phyloP scores from a whole-genome alignment of 345 rosid genomes.

The Eucalyptus marginata region DNA sequence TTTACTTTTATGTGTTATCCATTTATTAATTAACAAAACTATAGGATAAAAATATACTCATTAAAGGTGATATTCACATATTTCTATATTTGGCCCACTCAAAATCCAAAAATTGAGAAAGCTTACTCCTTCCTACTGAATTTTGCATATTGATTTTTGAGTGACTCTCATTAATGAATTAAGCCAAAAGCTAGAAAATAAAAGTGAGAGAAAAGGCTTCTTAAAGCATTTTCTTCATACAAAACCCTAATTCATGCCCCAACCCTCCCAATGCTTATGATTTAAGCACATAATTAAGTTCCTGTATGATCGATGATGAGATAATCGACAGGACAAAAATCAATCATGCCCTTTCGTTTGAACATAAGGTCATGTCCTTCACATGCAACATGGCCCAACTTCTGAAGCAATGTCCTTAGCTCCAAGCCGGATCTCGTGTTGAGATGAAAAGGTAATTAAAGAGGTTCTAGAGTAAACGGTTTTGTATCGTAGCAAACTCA shows the following conservation, averaged over 20 bases:
- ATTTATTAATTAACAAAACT: not conserved
- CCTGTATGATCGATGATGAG: not conserved
- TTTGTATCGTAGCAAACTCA: not conserved
- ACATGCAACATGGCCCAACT: not conserved
- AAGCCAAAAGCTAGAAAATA: not conserved
- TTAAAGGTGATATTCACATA: not conserved
- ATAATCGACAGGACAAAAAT: not conserved
- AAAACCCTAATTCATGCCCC: not conserved
- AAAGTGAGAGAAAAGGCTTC: not conserved
- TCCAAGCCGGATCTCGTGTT: not conserved
- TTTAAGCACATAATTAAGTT: not conserved
- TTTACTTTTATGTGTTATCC: not conserved
- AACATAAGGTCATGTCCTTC: not conserved
- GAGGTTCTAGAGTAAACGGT: not conserved
- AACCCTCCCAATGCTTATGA: not conserved
- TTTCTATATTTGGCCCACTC: not conserved
- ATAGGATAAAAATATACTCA: not conserved
- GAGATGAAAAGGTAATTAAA: not conserved
- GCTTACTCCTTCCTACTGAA: not conserved
- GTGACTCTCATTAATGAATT: not conserved
- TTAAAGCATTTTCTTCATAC: not conserved
- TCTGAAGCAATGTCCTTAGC: not conserved
- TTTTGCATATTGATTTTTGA: not conserved
- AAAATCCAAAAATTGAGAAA: not conserved
- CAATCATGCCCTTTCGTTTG: not conserved